Percentiles rank a stretch among this genome's conserved stretches.
These are phyloP conservation scores for Hyphopichia fennica DNA, from an alignment of 1,139 yeast species.

Conservation along the genomic window DNA sequence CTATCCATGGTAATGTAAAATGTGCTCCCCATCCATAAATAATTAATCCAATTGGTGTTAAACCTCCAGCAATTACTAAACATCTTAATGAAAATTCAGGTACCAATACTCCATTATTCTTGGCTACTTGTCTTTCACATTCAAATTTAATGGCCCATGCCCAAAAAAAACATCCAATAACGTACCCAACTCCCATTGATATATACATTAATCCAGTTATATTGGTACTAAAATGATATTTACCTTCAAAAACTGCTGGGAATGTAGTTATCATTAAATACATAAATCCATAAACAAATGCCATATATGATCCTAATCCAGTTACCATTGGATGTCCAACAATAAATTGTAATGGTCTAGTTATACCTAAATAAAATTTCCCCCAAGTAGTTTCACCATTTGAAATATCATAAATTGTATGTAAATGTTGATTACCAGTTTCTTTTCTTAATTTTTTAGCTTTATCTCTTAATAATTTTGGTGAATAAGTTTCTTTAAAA, in stretches of 20 bases:
- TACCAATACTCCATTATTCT: constrained; percentile 52
- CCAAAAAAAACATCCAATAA: constrained; percentile 46
- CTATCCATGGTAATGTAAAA: constrained; percentile 50
- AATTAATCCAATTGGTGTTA: constrained; percentile 52
- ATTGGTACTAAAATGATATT: constrained; percentile 49
- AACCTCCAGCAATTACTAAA: constrained; percentile 43
- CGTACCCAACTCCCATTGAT: constrained; percentile 54
- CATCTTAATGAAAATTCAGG: constrained; percentile 58
- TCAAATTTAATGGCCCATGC: constrained; percentile 39
- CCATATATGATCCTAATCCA: constrained; percentile 62
- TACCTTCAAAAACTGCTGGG: constrained; percentile 49
- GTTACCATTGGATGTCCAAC: constrained; percentile 61
- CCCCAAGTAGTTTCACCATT: constrained; percentile 34
- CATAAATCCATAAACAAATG: constrained; percentile 63
- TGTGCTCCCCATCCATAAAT: constrained; percentile 70
- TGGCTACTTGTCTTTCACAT: constrained; percentile 32
- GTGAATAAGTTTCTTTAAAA: constrained; percentile 60
- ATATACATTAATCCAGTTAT: constrained; percentile 59
- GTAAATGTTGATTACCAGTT: constrained; percentile 57
- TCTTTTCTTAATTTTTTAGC: constrained; percentile 46
- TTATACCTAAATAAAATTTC: constrained; percentile 34
- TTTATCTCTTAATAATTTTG: constrained; percentile 48
- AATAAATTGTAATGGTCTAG: constrained; percentile 55
- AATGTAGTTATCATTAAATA: constrained; percentile 60
- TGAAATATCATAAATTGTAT: constrained; percentile 55